A percentile compares a stretch with the other conserved stretches of the same genome.
phyloP scores from a whole-genome alignment of 257 asterid species.

The Asclepias syriaca region DNA sequence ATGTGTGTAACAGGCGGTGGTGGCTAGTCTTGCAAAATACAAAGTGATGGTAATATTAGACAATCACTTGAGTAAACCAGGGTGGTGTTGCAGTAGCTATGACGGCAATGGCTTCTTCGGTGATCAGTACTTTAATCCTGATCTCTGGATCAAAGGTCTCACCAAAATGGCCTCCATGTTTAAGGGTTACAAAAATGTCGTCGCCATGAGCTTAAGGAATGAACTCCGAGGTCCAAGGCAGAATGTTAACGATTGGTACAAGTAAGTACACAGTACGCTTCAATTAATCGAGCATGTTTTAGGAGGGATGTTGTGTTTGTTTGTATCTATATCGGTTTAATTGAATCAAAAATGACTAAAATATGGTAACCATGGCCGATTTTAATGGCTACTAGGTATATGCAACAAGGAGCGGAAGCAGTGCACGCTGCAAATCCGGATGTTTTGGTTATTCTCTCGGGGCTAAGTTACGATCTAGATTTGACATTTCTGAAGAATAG shows the following conservation, averaged over 20 bases:
- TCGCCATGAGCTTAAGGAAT: slow-evolving; percentile 89
- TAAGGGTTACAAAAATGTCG: slow-evolving; percentile 45
- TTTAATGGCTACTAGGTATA: not conserved
- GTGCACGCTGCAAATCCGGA: slow-evolving; percentile 79
- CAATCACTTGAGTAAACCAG: slow-evolving; percentile 91
- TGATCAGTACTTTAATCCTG: slow-evolving; percentile 66
- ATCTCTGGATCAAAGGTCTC: slow-evolving; percentile 72
- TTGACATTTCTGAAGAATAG: slow-evolving; percentile 48
- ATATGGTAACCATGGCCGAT: not conserved
- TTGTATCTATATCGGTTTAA: too few species aligned
- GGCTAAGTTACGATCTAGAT: slow-evolving; percentile 62
- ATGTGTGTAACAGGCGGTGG: slow-evolving; percentile 59
- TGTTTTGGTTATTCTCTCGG: slow-evolving; percentile 69
- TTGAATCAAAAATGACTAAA: not conserved
- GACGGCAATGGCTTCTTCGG: slow-evolving; percentile 97
- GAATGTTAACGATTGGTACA: slow-evolving; percentile 78
- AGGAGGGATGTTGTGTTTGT: too few species aligned
- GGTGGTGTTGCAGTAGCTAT: slow-evolving; percentile 83
- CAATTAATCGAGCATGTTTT: too few species aligned
- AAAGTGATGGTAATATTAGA: slow-evolving; percentile 81
- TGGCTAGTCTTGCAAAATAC: slow-evolving; percentile 62
- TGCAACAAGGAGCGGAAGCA: slow-evolving; percentile 67
- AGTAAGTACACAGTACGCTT: slow-evolving; percentile 22
- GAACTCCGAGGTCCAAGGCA: slow-evolving; percentile 83
- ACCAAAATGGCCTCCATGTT: slow-evolving; percentile 67